phyloP scores from a whole-genome alignment of 177 flowering plant species.

The Telopea speciosissima region DNA sequence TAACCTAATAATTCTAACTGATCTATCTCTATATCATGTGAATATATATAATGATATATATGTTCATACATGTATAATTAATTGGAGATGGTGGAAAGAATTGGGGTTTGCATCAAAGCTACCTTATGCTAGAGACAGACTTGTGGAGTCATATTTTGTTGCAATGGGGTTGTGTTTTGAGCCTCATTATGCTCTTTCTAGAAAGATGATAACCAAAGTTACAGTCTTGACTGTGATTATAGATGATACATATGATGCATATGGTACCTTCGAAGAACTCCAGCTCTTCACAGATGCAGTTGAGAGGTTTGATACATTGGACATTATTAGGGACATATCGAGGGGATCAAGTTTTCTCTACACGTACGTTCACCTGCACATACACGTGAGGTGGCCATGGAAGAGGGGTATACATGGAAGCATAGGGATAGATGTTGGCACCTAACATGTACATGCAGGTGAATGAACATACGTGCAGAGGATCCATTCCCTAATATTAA shows the following conservation, averaged over 20 bases:
- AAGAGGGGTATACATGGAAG: no score
- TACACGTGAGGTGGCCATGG: no score
- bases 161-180: slow-evolving; percentile 8
- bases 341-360: no score
- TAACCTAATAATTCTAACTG: no score
- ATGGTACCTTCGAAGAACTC: slow-evolving; percentile 18
- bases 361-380: no score
- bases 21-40: no score
- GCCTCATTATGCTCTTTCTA: slow-evolving; percentile 2
- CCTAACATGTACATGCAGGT: no score
- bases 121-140: slow-evolving; percentile 15
- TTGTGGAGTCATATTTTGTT: slow-evolving; percentile 19
- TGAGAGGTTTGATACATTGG: slow-evolving; percentile 4
- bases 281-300: slow-evolving; percentile 12
- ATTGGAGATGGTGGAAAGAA: slow-evolving; percentile 21
- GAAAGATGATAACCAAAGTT: slow-evolving; percentile 6
- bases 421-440: no score
- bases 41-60: no score
- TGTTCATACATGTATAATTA: background rate
- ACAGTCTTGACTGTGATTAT: background rate
- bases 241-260: slow-evolving; percentile 17
- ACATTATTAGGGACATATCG: no score
- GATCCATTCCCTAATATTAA: no score
- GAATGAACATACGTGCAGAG: no score
- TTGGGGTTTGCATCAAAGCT: slow-evolving; percentile 10